Evolutionary conservation across 176 grass and related monocot species (phyloP), one percentile per base, ranked within the genome.

Genomic region (Cocos nucifera): DNA sequence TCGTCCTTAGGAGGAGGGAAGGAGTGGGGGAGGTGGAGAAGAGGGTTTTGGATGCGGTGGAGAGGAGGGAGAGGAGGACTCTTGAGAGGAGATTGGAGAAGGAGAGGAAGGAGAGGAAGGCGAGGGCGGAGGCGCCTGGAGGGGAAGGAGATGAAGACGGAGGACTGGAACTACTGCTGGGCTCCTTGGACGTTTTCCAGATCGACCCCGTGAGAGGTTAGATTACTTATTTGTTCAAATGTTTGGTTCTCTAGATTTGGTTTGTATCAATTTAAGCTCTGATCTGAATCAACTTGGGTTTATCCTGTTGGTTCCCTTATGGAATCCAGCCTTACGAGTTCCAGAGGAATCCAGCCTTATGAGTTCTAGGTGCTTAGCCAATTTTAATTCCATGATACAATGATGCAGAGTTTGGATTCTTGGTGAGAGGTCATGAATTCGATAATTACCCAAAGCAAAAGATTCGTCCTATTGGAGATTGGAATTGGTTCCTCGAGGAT

Each of bases 401-500:
- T 35, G 32, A 2, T 81, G 84, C 79, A 97, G 84, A 91, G 63
- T 97, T 91, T 4, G 93, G 93, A 4, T 91, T 97, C 64, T 32
- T 97, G 22, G 69, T 75, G 1, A 68, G 69, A 72, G 87, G 81
- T 14, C 87, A 85, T 76, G 93, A 91, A 75, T 85, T 97, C 52
- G 78, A 97, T 17, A 90, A 50, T 17, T 91, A 76, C 14, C 81
- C 83, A 0, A 88, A 57, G 75, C 77, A 73, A n/a, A 74, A 76
- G 66, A 78, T 91, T 26, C 66, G 49, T 2, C 19, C 87, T 17
- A 64, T 81, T 5, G 91, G 85, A 63, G 77, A 83, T 17, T 91
- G 86, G 86, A 88, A 83, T 74, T 91, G 83, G 86, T 91, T 82
- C 28, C 53, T 91, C 7, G 81, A 91, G 59, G 80, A 70, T 74